phyloP scores from a whole-genome alignment of 2,329 filamentous ascomycete species.

The Phialophora chinensis region DNA sequence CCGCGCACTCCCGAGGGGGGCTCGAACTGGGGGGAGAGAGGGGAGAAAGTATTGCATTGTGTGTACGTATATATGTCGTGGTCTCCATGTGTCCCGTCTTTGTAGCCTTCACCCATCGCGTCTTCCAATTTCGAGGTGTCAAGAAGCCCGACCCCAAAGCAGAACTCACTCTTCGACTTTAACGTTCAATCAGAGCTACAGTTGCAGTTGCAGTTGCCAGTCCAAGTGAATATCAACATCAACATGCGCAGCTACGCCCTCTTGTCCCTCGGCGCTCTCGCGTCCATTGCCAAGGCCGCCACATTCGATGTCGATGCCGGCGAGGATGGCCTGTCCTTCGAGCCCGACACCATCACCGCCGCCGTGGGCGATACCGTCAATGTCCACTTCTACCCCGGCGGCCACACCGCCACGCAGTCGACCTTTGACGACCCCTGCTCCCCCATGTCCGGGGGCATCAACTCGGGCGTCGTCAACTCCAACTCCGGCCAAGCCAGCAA shows the following conservation, averaged over 20 bases:
- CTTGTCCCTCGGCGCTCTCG: slow-evolving; percentile 14
- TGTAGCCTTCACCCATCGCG: neutral
- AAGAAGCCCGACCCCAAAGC: neutral
- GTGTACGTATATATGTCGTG: neutral
- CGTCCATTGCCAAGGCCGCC: neutral
- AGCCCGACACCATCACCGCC: slow-evolving; percentile 53
- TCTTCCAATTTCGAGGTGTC: neutral
- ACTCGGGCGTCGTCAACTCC: slow-evolving; percentile 50
- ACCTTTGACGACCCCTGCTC: slow-evolving; percentile 57
- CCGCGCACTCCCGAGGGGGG: neutral
- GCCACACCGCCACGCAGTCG: slow-evolving; percentile 58
- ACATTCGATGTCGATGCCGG: slow-evolving; percentile 29
- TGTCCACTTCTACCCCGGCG: slow-evolving; percentile 60
- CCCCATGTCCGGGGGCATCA: slow-evolving; percentile 49
- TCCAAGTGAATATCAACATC: neutral
- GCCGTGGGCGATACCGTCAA: slow-evolving; percentile 56
- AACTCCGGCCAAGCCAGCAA: slow-evolving; percentile 15
- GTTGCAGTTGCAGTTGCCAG: neutral
- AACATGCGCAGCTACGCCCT: slow-evolving; percentile 19
- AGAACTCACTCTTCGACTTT: neutral
- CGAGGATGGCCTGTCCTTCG: slow-evolving; percentile 49
- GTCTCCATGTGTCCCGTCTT: neutral
- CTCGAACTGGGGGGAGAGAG: neutral
- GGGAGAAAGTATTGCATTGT: too few species aligned
- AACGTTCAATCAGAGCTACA: neutral